Evolutionary conservation across 352 stramenopile species (phyloP), one percentile per base, ranked within the genome.

Genomic region (Phytophthora uliginosa): DNA sequence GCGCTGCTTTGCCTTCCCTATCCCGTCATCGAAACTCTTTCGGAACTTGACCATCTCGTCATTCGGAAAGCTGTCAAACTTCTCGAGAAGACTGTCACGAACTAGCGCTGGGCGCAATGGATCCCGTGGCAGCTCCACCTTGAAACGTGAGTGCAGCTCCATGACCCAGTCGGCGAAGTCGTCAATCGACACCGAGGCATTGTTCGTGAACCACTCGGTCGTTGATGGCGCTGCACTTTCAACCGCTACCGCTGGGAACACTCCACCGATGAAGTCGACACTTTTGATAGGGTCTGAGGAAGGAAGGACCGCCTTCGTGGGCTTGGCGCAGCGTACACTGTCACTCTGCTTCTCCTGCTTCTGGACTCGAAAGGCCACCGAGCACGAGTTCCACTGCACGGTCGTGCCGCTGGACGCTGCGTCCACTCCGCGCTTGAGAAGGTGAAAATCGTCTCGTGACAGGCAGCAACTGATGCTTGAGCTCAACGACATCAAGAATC

Each of bases 261-360:
- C n/a, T 18, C 70, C 63, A 68, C 38, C 31, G 22, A 75, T 40
- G 57, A 71, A 56, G 51, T 33, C 34, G 17, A 60, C 45, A 42
- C 31, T 1, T 34, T 71, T 78, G 17, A 61, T 26, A 3, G 17
- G 17, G n/a, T 59, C 31, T 20, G 7, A 22, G 6, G 22, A 36
- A 5, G 68, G 64, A 28, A 82, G 50, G 10, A 33, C 50, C 5
- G 58, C 40, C 5, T 48, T 58, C 2, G n/a, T 52, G 12, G 51
- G 3, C 33, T 7, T 17, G 6, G 38, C 57, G 12, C 59, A 73
- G 20, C 40, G 17, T 2, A 77, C 56, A 34, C 81, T 81, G 57
- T 92, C 85, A 2, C 81, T 69, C 22, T 76, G 61, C 5, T 88
- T 67, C 18, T 81, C 69, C 50, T 91, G 76, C 61, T 85, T 65